A percentile compares a stretch with the other conserved stretches of the same genome.
Conservation (phyloP, 768 basidiomycete genomes). For the Leccinum fibrillosum region DNA sequence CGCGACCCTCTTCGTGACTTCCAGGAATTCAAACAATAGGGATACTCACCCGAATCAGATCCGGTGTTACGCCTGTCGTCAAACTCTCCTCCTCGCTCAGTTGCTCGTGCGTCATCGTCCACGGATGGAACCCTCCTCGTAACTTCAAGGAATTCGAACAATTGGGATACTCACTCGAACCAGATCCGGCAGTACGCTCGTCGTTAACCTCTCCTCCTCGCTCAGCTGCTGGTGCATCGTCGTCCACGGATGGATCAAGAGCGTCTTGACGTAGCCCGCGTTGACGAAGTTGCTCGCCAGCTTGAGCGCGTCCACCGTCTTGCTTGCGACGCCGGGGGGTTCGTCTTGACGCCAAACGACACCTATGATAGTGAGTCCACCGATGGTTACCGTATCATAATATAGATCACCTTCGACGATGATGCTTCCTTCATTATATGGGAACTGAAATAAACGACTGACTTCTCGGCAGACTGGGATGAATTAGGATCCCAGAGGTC, state of each 20-base stretch:
- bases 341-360: slow-evolving; percentile 64
- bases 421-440: too few relatives aligned
- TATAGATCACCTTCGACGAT: slow-evolving; percentile 36
- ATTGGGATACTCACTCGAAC: too few relatives aligned
- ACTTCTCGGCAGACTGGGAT: too few relatives aligned
- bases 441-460: too few relatives aligned
- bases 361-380: slow-evolving; percentile 18
- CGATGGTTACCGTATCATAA: slow-evolving; percentile 56
- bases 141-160: too few relatives aligned
- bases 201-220: slow-evolving; percentile 38
- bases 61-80: slow-evolving; percentile 43
- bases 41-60: slow-evolving; percentile 50
- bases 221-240: slow-evolving; percentile 61
- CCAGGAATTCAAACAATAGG: too few relatives aligned
- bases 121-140: too few relatives aligned
- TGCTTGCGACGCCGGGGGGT: slow-evolving; percentile 46
- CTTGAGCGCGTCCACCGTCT: slow-evolving; percentile 65
- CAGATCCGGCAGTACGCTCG: too few relatives aligned
- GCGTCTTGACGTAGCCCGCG: slow-evolving; percentile 51
- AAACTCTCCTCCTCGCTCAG: background rate
- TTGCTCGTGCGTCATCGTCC: too few relatives aligned
- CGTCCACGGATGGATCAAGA: slow-evolving; percentile 56
- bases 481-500: too few relatives aligned
- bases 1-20: too few relatives aligned
- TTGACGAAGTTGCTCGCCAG: slow-evolving; percentile 74